Conservation (phyloP, 495 filamentous ascomycete genomes). For the Saxispiralis lemnorum region DNA sequence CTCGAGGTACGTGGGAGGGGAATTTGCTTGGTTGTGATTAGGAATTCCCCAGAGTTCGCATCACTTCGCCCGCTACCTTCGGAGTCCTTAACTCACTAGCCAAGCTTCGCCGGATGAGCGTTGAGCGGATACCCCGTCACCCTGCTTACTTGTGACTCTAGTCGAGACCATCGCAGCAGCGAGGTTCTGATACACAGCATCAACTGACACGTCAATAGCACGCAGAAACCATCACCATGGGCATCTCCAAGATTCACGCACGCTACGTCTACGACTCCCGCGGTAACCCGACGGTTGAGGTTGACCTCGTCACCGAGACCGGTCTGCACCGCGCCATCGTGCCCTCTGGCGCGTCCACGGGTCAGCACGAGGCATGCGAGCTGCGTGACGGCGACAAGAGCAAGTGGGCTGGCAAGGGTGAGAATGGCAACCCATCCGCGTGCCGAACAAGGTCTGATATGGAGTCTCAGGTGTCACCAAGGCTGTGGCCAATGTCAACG, state of each 20-base stretch:
- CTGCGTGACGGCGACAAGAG: conserved; percentile 97
- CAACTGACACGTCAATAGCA: background rate
- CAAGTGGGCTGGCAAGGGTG: conserved; percentile 89
- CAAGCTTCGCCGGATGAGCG: too few species aligned
- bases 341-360: conserved; percentile 92
- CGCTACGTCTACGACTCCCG: conserved; percentile 99
- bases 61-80: too few species aligned
- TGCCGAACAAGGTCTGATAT: conserved; percentile 4
- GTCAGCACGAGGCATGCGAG: conserved; percentile 95
- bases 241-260: conserved; percentile 96
- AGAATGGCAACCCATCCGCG: background rate
- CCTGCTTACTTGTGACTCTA: too few species aligned
- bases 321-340: conserved; percentile 98
- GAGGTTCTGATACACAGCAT: background rate
- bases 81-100: too few species aligned
- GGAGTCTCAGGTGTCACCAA: conserved; percentile 52
- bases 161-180: background rate
- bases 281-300: conserved; percentile 90
- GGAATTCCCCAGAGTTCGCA: too few species aligned
- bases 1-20: too few species aligned
- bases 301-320: conserved; percentile 89
- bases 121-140: too few species aligned
- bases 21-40: too few species aligned
- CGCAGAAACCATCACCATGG: conserved; percentile 39
- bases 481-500: conserved; percentile 94